A percentile compares a stretch with the other conserved stretches of the same genome.
These are phyloP conservation scores for Dactylis glomerata DNA, from an alignment of 176 grass and related monocot species.

Conservation along the genomic window DNA sequence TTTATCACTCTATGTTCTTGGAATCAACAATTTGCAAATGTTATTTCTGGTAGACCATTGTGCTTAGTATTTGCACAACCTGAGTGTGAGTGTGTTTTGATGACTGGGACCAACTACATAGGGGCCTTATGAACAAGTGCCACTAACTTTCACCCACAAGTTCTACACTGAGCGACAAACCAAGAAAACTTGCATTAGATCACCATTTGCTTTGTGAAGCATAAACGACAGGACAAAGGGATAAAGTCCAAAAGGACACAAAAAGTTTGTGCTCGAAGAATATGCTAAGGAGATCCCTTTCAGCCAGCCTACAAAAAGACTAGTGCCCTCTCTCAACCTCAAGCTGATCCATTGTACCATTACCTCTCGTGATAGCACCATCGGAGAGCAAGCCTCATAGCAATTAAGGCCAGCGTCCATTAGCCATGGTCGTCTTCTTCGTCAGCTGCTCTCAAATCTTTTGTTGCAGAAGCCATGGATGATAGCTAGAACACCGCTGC, in stretches of 20 bases:
- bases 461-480: constrained; percentile 10
- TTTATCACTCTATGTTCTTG: neutral
- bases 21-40: neutral
- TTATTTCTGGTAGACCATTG: neutral
- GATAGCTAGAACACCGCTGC: neutral
- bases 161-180: constrained; percentile 25
- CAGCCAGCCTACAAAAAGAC: constrained; percentile 48
- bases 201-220: constrained; percentile 24
- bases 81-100: neutral
- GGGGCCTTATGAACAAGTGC: neutral
- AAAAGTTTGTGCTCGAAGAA: constrained; percentile 43
- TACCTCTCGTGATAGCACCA: neutral
- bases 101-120: neutral
- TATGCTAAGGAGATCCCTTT: constrained; percentile 44
- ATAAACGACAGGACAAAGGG: constrained; percentile 35
- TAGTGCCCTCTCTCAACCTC: neutral
- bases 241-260: constrained; percentile 14
- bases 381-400: neutral
- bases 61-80: neutral
- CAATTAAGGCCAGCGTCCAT: neutral
- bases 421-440: constrained; percentile 17
- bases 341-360: constrained; percentile 23
- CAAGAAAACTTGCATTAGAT: constrained; percentile 29
- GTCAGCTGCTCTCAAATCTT: neutral
- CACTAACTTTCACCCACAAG: constrained; percentile 19